Evolutionary conservation across 2,329 filamentous ascomycete species (phyloP).

Genomic region (Curvularia eragrostidis): DNA sequence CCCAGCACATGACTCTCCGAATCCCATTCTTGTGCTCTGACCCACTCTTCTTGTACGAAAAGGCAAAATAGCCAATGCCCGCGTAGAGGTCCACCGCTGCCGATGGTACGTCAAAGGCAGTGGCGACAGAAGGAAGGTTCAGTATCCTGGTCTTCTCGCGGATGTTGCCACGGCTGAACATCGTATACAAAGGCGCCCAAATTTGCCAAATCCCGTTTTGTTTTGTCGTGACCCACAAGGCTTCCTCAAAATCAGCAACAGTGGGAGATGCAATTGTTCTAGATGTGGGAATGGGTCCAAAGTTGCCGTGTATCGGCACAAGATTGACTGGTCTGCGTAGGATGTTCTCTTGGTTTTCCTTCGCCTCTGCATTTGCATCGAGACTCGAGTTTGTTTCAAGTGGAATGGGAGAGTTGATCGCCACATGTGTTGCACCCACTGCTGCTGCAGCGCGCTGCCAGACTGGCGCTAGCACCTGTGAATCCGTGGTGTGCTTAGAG

Average conservation of each 20-base stretch:
- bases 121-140: slow-evolving; percentile 46
- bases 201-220: slow-evolving; percentile 80
- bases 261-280: slow-evolving; percentile 33
- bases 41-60: slow-evolving; percentile 78
- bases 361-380: background rate
- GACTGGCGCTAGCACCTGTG: slow-evolving; percentile 31
- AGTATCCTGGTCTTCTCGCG: slow-evolving; percentile 84
- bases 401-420: slow-evolving; percentile 65
- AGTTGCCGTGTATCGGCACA: slow-evolving; percentile 74
- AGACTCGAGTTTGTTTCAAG: slow-evolving; percentile 19
- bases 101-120: slow-evolving; percentile 21
- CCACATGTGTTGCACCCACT: slow-evolving; percentile 62
- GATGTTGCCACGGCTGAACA: slow-evolving; percentile 93
- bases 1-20: slow-evolving; percentile 78
- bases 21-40: slow-evolving; percentile 63
- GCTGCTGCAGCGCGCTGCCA: slow-evolving; percentile 42
- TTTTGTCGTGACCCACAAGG: slow-evolving; percentile 79
- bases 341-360: slow-evolving; percentile 60
- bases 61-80: slow-evolving; percentile 93
- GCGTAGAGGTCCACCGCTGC: slow-evolving; percentile 79
- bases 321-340: slow-evolving; percentile 76
- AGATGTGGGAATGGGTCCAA: slow-evolving; percentile 61
- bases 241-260: slow-evolving; percentile 64
- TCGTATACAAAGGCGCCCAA: slow-evolving; percentile 89
- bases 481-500: slow-evolving; percentile 29